phyloP scores from a whole-genome alignment of 1,284 basidiomycete genomes.

The Schizophyllum commune region DNA sequence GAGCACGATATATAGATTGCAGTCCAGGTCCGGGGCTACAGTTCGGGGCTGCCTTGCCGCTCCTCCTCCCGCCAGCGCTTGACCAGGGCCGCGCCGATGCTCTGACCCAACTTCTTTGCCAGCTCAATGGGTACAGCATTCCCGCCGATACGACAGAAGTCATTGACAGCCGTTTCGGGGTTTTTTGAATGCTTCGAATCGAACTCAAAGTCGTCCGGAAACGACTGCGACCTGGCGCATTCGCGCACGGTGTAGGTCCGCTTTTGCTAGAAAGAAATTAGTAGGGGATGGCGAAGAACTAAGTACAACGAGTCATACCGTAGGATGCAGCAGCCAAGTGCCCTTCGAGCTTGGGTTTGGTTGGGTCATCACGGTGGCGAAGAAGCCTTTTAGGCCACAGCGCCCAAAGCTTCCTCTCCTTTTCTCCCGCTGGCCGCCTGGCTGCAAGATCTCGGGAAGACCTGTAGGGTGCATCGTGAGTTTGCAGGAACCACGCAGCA shows the following conservation, averaged over 20 bases:
- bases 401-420: conserved; percentile 1
- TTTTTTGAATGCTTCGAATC: background rate
- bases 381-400: background rate
- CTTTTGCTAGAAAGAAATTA: background rate
- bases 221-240: background rate
- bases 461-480: background rate
- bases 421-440: background rate
- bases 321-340: conserved; percentile 4
- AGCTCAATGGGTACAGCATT: background rate
- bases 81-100: background rate
- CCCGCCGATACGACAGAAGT: background rate
- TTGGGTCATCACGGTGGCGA: conserved; percentile 8
- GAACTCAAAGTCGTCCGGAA: background rate
- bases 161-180: background rate
- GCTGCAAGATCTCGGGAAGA: background rate
- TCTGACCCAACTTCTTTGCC: background rate
- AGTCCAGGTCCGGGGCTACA: background rate
- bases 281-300: background rate
- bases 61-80: background rate
- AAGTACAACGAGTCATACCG: background rate
- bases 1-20: too few relatives aligned
- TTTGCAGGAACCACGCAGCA: background rate
- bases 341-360: conserved; percentile 2
- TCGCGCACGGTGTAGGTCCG: background rate
- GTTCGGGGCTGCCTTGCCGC: background rate